Base-by-base conservation (phyloP, 352 stramenopile species). In the Phytophthora sp. region DNA sequence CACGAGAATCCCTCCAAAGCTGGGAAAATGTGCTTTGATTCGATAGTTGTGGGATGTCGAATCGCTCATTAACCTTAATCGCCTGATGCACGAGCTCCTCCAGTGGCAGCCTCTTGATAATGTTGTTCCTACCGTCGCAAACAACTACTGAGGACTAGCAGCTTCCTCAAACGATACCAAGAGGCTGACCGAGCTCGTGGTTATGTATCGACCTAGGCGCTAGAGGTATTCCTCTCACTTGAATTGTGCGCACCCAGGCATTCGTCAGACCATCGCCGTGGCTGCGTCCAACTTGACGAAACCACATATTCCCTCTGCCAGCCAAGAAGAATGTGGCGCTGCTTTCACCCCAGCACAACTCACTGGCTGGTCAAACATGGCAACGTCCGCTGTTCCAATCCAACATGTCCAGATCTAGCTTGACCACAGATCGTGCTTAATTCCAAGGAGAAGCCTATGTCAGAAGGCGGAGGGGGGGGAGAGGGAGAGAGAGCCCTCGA, bases 221-320 rank as follows among this genome's bases (percentile, higher is more conserved):
- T 52, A 42, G 58, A 33, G 53, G 33, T 23, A 74, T 35, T 16
- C 29, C 33, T 9, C 58, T 66, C 18, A 86, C 39, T 59, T 77
- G 66, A 30, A 86, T 75, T n/a, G 77, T 84, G 16, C 66, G 72
- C 20, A 82, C 77, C 72, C 72, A 84, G 7, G 36, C 38, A 54
- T 69, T 84, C 31, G 41, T 49, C 13, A 76, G 47, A 50, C 51
- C 51, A 44, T 77, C 55, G 6, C 42, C 54, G 18, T 74, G 57
- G 21, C 57, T 69, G 7, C 73, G 66, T 11, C 73, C 73, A 54
- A 84, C 49, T 57, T 84, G 73, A 15, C 77, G 75, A 36, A 86
- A 69, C 38, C 77, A 82, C 16, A 57, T 26, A 33, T 86, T 86
- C 23, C 77, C 77, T 56, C 60, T 64, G 35, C 82, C 75, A 1